A percentile compares a stretch with the other conserved stretches of the same genome.
These are phyloP conservation scores for Adansonia rubrostipa DNA, from an alignment of 441 rosid genomes.

Conservation along the genomic window DNA sequence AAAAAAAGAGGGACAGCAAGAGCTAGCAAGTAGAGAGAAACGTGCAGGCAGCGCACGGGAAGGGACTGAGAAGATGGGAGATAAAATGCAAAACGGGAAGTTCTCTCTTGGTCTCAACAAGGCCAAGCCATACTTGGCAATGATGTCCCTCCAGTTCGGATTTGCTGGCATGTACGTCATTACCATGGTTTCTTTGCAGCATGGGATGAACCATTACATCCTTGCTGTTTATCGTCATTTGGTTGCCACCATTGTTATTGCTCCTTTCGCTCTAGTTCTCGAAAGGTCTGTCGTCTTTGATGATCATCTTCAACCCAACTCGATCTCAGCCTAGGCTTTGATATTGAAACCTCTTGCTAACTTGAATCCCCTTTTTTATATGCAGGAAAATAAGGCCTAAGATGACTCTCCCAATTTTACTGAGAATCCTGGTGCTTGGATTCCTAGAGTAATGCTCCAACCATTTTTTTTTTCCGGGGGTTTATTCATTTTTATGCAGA, in stretches of 20 bases:
- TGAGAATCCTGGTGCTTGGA: slow-evolving; percentile 70
- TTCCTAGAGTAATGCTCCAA: slow-evolving; percentile 70
- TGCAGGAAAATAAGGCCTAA: slow-evolving; percentile 87
- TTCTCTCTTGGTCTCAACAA: slow-evolving; percentile 28
- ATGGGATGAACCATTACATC: slow-evolving; percentile 80
- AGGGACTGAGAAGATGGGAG: too few species aligned
- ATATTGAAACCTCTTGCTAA: not conserved
- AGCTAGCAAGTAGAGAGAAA: too few species aligned
- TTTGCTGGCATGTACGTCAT: slow-evolving; percentile 87
- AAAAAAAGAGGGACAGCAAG: too few species aligned
- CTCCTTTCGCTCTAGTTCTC: slow-evolving; percentile 78
- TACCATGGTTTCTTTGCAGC: slow-evolving; percentile 70
- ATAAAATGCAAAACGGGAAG: not conserved
- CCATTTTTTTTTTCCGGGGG: not conserved
- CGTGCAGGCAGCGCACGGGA: too few species aligned
- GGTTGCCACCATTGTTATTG: slow-evolving; percentile 66
- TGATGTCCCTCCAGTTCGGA: slow-evolving; percentile 80
- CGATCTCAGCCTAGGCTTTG: too few species aligned
- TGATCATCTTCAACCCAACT: too few species aligned
- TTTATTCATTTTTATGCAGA: not conserved
- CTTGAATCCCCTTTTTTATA: not conserved
- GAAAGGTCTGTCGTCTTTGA: slow-evolving; percentile 50
- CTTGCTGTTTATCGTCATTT: slow-evolving; percentile 82
- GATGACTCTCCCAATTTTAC: slow-evolving; percentile 69
- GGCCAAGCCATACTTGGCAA: slow-evolving; percentile 75